These are phyloP conservation scores for Priceomyces haplophilus DNA, from an alignment of 805 yeast species.

Conservation along the genomic window DNA sequence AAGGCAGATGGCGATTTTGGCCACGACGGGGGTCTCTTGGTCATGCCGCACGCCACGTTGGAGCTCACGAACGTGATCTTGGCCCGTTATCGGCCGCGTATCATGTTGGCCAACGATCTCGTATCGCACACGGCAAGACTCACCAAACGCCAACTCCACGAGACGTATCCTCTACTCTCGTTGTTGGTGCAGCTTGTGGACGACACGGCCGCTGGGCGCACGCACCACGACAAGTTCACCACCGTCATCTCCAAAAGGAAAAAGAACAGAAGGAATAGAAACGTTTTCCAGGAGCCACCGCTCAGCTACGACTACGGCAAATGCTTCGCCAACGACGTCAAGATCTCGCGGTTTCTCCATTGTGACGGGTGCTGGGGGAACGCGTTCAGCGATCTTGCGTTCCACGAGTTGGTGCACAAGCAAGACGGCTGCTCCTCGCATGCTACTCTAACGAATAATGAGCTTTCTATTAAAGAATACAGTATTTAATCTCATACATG, in stretches of 20 bases:
- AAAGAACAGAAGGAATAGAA: conserved; percentile 20
- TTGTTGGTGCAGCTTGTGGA: conserved; percentile 28
- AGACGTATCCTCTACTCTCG: conserved; percentile 44
- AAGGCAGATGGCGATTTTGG: conserved; percentile 14
- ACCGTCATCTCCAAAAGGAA: conserved; percentile 16
- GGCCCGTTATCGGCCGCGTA: conserved; percentile 27
- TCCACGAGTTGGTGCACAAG: conserved; percentile 26
- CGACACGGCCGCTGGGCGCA: conserved; percentile 8
- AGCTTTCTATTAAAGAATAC: background rate
- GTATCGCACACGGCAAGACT: conserved; percentile 54
- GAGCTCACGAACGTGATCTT: conserved; percentile 45
- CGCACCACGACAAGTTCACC: conserved; percentile 19
- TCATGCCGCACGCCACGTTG: conserved; percentile 76
- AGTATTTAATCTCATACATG: background rate
- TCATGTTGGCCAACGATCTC: conserved; percentile 51
- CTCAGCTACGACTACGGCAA: conserved; percentile 28
- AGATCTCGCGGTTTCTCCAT: conserved; percentile 17
- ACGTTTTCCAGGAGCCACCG: conserved; percentile 26
- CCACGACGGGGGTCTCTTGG: conserved; percentile 40
- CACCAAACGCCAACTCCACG: conserved; percentile 39
- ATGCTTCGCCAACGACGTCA: conserved; percentile 28
- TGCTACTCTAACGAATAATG: conserved; percentile 1
- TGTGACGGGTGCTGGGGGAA: conserved; percentile 45
- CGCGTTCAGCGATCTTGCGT: conserved; percentile 52
- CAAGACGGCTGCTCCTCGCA: no score